Evolutionary conservation across 1,284 basidiomycete genomes (phyloP).

Genomic region (Entoloma clypeatum): DNA sequence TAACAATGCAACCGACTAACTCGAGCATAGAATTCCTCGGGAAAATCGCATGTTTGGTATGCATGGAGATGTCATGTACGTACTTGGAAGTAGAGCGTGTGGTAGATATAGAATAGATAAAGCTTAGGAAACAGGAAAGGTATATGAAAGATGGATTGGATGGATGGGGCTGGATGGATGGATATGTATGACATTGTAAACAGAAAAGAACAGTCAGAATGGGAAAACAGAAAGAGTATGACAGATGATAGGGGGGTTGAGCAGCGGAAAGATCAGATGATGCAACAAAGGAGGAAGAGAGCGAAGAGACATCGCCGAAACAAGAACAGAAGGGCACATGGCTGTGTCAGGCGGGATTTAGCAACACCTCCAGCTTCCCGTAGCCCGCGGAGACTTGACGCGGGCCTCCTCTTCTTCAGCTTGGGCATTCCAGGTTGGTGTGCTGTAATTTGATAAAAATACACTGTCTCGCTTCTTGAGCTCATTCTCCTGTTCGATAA

Average conservation of each 20-base stretch:
- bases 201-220: slow-evolving; percentile 21
- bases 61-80: slow-evolving; percentile 34
- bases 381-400: slow-evolving; percentile 55
- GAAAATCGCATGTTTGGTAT: no score
- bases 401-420: slow-evolving; percentile 77
- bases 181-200: slow-evolving; percentile 27
- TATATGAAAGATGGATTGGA: slow-evolving; percentile 11
- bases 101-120: slow-evolving; percentile 39
- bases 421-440: slow-evolving; percentile 71
- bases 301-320: neutral
- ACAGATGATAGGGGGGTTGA: slow-evolving; percentile 11
- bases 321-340: slow-evolving; percentile 19
- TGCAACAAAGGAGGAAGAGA: slow-evolving; percentile 1
- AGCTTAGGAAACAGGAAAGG: slow-evolving; percentile 7
- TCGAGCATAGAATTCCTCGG: no score
- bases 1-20: no score
- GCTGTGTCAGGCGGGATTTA: slow-evolving; percentile 22
- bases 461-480: slow-evolving; percentile 77
- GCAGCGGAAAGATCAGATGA: slow-evolving; percentile 4
- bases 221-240: slow-evolving; percentile 19
- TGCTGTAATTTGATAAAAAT: slow-evolving; percentile 55
- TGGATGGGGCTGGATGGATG: slow-evolving; percentile 18
- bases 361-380: slow-evolving; percentile 62
- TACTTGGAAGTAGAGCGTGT: slow-evolving; percentile 33
- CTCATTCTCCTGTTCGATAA: slow-evolving; percentile 75